Evolutionary conservation across 345 rosid genomes (phyloP), one percentile per base, ranked within the genome.

Genomic region (Moricandia arvensis): DNA sequence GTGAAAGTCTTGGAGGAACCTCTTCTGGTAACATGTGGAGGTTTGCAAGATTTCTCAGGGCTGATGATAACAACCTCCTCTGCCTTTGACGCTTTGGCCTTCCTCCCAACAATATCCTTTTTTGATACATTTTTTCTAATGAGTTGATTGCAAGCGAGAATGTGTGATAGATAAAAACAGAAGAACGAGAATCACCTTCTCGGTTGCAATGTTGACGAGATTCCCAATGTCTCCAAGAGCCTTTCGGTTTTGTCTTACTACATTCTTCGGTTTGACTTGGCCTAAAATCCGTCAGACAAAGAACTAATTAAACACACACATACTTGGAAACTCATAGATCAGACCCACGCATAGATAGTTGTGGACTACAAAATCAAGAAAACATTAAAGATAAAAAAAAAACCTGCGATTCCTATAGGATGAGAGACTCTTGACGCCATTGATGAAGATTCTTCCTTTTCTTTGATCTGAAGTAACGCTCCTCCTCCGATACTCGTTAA

Each of bases 221-320:
- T 93, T 93, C 34, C 98, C 96, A 37, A 90, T 93, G 53, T 93
- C 96, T 83, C 87, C 81, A 74, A 93, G 96, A 73, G 76, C 96
- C 61, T 87, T 82, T 26, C 93, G 82, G 4, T 68, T 67, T 55
- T 82, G 85, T 69, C 85, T 85, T 70, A 82, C 89, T 26, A 69
- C 81, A 66, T 81, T 83, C 77, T 83, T 93, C 77, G 77, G 83
- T 70, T 83, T 87, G 34, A 74, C 68, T 65, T 82, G 93, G 3
- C 75, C 92, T 87, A 29, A 29, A 29, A 29, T 29, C 31, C 31
- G 5, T 29, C 31, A 29, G 35, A 47, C 13, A 18, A 4, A 54
- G 31, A 9, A 35, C 8, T 7, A 35, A 7, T 6, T 3, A 35
- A 35, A 35, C 8, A 34, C 24, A 21, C 24, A 21, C 24, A 21